A percentile compares a stretch with the other conserved stretches of the same genome.
phyloP scores from a whole-genome alignment of 768 basidiomycete species.

The Podaxis sp. region DNA sequence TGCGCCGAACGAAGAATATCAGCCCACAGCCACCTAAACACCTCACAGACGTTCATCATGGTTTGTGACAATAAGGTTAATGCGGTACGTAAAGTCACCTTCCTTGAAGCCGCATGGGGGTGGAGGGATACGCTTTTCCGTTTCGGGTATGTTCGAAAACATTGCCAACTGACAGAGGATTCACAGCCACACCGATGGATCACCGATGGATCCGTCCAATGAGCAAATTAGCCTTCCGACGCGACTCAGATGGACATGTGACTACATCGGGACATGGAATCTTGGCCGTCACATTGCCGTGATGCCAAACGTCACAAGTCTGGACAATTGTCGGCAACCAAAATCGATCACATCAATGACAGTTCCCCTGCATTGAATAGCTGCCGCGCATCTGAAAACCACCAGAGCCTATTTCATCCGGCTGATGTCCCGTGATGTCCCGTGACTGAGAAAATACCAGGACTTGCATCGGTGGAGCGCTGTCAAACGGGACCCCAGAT shows the following conservation, averaged over 20 bases:
- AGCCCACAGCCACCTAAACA: background rate
- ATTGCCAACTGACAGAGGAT: background rate
- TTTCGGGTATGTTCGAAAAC: slow-evolving; percentile 12
- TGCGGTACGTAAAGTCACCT: background rate
- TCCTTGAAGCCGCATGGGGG: slow-evolving; percentile 1
- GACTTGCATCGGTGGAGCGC: background rate
- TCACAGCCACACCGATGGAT: slow-evolving; percentile 15
- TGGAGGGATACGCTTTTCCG: background rate
- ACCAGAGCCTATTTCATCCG: slow-evolving; percentile 14
- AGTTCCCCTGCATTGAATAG: background rate
- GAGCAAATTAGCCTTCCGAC: slow-evolving; percentile 9
- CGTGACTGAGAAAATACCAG: slow-evolving; percentile 4
- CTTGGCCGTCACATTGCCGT: background rate
- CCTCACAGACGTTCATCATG: background rate
- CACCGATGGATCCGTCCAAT: slow-evolving; percentile 10
- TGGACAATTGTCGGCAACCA: slow-evolving; percentile 16
- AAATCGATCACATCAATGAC: slow-evolving; percentile 10
- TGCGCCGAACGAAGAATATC: background rate
- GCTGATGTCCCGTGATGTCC: slow-evolving; percentile 9
- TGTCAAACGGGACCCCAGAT: background rate
- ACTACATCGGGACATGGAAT: slow-evolving; percentile 5
- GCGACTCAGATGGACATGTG: slow-evolving; percentile 12
- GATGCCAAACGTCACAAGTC: slow-evolving; percentile 6
- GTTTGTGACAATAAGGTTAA: background rate
- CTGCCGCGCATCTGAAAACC: background rate